These are phyloP conservation scores for Aspergillus jensenii DNA, from an alignment of 2,329 filamentous ascomycete genomes.

Conservation along the genomic window DNA sequence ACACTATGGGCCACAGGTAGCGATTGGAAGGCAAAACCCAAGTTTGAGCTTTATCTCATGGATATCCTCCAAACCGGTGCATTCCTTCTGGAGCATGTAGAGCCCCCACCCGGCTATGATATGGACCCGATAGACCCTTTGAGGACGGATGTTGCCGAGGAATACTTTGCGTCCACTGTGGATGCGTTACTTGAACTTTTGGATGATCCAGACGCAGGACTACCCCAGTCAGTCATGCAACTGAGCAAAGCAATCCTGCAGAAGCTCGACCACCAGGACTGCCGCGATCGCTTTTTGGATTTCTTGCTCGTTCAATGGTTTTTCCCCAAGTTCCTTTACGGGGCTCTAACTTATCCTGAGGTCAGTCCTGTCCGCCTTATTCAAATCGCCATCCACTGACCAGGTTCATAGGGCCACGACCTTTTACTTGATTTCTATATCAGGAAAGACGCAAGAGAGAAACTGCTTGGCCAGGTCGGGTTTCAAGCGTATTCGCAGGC, in stretches of 20 bases:
- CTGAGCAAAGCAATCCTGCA: constrained; percentile 80
- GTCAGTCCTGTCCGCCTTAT: constrained; percentile 43
- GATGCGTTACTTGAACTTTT: constrained; percentile 80
- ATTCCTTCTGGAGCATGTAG: constrained; percentile 82
- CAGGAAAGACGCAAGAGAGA: constrained; percentile 84
- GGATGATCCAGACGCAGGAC: constrained; percentile 81
- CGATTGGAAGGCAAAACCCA: constrained; percentile 84
- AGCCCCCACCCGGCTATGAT: constrained; percentile 71
- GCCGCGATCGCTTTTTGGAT: constrained; percentile 71
- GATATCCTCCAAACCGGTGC: constrained; percentile 89
- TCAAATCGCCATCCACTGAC: constrained; percentile 19
- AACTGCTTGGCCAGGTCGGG: constrained; percentile 70
- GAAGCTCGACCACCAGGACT: constrained; percentile 69
- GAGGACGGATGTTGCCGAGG: constrained; percentile 77
- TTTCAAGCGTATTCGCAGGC: constrained; percentile 77
- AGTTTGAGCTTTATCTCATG: constrained; percentile 93
- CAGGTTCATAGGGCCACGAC: constrained; percentile 53
- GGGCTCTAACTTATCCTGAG: constrained; percentile 86
- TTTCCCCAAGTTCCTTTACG: constrained; percentile 81
- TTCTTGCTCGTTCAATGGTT: constrained; percentile 91
- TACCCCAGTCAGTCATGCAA: constrained; percentile 81
- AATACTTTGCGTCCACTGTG: constrained; percentile 84
- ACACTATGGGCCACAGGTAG: constrained; percentile 85
- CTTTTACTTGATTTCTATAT: constrained; percentile 87
- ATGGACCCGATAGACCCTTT: constrained; percentile 67